phyloP scores from a whole-genome alignment of 1,284 basidiomycete genomes.

The Sporisorium reilianum region DNA sequence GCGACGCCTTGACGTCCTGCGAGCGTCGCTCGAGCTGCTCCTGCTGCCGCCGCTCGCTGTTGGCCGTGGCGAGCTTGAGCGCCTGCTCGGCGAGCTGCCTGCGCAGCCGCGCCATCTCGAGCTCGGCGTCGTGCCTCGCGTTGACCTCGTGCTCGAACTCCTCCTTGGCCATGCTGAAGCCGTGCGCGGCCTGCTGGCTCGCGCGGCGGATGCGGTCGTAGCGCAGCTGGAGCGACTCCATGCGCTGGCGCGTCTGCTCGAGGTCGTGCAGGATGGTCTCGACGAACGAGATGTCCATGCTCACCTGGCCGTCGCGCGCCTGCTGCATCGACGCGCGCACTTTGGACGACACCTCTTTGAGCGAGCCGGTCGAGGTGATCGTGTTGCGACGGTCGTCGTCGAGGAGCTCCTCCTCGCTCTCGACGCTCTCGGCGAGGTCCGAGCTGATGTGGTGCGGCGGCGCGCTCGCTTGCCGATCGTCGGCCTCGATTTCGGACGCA shows the following conservation, averaged over 20 bases:
- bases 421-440: conserved; percentile 3
- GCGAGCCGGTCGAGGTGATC: conserved; percentile 17
- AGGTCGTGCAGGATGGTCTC: conserved; percentile 79
- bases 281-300: conserved; percentile 80
- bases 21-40: conserved; percentile 83
- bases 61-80: conserved; percentile 83
- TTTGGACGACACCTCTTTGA: conserved; percentile 68
- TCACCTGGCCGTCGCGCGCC: conserved; percentile 75
- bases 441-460: neutral
- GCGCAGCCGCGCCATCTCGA: conserved; percentile 85
- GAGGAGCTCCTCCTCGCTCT: conserved; percentile 36
- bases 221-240: conserved; percentile 78
- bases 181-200: conserved; percentile 92
- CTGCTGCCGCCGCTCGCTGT: conserved; percentile 77
- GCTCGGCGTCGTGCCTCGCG: conserved; percentile 87
- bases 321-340: conserved; percentile 77
- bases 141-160: conserved; percentile 93
- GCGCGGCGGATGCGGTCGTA: conserved; percentile 82
- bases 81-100: conserved; percentile 89
- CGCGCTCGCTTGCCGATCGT: neutral
- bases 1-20: conserved; percentile 80
- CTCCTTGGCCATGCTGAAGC: conserved; percentile 87
- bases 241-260: conserved; percentile 77
- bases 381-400: conserved; percentile 18
- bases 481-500: neutral